phyloP scores from a whole-genome alignment of 2,329 filamentous ascomycete species.

The Conoideocrella luteorostrata region DNA sequence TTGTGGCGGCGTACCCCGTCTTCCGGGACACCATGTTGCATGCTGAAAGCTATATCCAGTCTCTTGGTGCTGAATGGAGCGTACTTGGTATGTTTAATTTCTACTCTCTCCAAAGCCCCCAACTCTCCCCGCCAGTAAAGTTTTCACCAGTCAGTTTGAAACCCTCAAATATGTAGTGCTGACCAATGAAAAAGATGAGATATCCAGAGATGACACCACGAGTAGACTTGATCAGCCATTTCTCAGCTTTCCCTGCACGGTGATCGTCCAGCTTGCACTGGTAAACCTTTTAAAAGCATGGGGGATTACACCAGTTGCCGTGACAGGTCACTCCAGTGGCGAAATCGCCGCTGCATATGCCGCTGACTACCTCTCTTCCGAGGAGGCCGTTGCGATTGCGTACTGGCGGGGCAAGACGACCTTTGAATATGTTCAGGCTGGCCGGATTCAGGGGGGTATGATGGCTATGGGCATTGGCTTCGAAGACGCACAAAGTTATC shows the following conservation, averaged over 20 bases:
- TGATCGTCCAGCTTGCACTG: constrained; percentile 30
- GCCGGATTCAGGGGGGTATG: constrained; percentile 15
- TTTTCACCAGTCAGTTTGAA: too few relatives aligned
- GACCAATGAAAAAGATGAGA: too few relatives aligned
- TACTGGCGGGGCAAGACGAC: constrained; percentile 15
- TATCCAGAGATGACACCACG: too few relatives aligned
- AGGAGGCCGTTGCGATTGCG: constrained; percentile 12
- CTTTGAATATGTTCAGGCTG: constrained; percentile 3
- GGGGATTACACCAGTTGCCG: constrained; percentile 17
- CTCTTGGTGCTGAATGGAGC: too few relatives aligned
- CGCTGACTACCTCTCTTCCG: constrained; percentile 18
- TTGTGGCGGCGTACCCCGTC: constrained; percentile 2
- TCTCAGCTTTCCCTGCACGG: constrained; percentile 31
- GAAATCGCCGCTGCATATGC: constrained; percentile 29
- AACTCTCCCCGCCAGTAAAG: too few relatives aligned
- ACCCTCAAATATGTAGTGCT: too few relatives aligned
- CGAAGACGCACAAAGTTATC: too few relatives aligned
- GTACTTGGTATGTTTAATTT: too few relatives aligned
- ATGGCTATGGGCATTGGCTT: constrained; percentile 19
- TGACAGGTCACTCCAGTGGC: constrained; percentile 26
- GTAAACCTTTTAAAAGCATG: constrained; percentile 23
- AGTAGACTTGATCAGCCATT: constrained; percentile 22
- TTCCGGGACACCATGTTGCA: constrained; percentile 15
- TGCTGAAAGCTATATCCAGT: constrained; percentile 10
- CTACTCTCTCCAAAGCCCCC: too few relatives aligned